Evolutionary conservation across 148 eudicot genomes (phyloP), one percentile per base, ranked within the genome.

Genomic region (Amaranthus hypochondriacus): DNA sequence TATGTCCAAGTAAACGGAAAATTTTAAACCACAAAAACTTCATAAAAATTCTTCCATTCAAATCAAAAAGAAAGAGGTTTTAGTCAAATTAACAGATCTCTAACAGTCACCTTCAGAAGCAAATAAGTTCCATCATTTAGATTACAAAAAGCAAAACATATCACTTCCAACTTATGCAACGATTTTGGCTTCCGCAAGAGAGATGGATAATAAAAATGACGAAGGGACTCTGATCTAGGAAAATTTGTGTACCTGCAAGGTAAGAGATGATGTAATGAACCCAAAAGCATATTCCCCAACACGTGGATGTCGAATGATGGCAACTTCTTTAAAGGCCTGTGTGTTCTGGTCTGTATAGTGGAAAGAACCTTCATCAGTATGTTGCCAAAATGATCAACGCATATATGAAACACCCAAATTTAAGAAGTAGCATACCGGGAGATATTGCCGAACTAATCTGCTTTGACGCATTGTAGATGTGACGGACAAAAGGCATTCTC

Each of bases 271-370:
- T 43, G 96, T 90, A 82, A 90, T 90, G 85, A 90, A 90, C 81
- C 96, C 96, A 83, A 90, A 85, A 66, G 96, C 96, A 84, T 86
- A 90, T 87, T 90, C 96, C 69, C 96, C 96, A 62, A 85, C 78
- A 60, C 96, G 87, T 14, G 96, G 96, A 83, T 91, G 96, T 75
- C 87, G 81, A 73, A 91, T 91, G 64, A 91, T 89, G 77, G 92
- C 96, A 70, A 91, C 92, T 80, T 91, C 96, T 84, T 91, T 88
- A 67, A 91, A 91, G 14, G 96, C 96, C 70, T 87, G 89, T 12
- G 89, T 74, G 72, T 89, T 91, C 71, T 91, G 91, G 81, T 90
- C 96, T 90, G 89, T 59, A 73, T 7, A 52, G 64, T 48, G 79
- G 71, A 6, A 53, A 58, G 6, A 61, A 78, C 28, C 56, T 14